A percentile compares a stretch with the other conserved stretches of the same genome.
Evolutionary conservation across 78 protist genomes (phyloP).

Genomic region (Dictyostelium firmibasis): DNA sequence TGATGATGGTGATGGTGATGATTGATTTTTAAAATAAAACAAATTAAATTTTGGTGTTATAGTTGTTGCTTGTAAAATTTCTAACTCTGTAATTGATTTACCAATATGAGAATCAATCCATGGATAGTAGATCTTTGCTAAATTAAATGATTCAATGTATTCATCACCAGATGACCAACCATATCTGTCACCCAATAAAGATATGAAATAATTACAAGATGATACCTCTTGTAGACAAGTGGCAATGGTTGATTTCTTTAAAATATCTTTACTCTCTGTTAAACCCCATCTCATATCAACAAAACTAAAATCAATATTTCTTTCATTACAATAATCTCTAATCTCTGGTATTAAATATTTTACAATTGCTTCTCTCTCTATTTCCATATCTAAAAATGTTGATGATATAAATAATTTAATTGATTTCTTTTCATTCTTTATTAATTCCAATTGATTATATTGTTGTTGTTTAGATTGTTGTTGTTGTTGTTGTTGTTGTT

Average conservation of each 20-base stretch:
- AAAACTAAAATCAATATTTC: slow-evolving; percentile 29
- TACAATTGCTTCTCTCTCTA: slow-evolving; percentile 26
- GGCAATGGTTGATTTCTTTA: slow-evolving; percentile 6
- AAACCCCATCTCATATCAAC: slow-evolving; percentile 75
- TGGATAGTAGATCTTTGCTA: background rate
- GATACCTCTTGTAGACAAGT: slow-evolving; percentile 53
- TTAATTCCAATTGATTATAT: background rate
- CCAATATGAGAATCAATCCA: slow-evolving; percentile 20
- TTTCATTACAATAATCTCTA: background rate
- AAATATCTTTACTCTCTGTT: background rate
- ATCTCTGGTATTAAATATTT: slow-evolving; percentile 43
- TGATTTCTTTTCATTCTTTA: background rate
- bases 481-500: background rate
- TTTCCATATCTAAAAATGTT: slow-evolving; percentile 48
- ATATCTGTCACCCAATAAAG: slow-evolving; percentile 60
- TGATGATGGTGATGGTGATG: background rate
- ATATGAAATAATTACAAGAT: slow-evolving; percentile 11
- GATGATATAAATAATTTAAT: slow-evolving; percentile 14
- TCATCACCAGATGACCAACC: slow-evolving; percentile 55
- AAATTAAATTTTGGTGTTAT: background rate
- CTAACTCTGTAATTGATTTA: slow-evolving; percentile 22
- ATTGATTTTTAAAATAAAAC: background rate
- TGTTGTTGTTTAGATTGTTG: background rate
- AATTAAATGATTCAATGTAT: slow-evolving; percentile 14
- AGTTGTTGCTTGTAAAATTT: slow-evolving; percentile 35